A percentile compares a stretch with the other conserved stretches of the same genome.
These are phyloP conservation scores for Penicillium paradoxum DNA, from an alignment of 495 filamentous ascomycete species.

Conservation along the genomic window DNA sequence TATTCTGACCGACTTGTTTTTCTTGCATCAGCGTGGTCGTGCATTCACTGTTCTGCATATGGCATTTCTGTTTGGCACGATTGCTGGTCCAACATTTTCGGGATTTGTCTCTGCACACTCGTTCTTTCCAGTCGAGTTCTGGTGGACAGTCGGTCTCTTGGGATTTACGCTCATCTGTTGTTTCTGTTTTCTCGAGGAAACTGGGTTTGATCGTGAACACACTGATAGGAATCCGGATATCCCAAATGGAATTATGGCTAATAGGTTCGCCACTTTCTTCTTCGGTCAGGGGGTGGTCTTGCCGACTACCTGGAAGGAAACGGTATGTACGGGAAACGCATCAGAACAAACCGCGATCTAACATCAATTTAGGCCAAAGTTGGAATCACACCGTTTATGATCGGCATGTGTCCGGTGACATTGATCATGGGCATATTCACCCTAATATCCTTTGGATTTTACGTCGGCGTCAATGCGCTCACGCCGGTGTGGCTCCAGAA, in stretches of 20 bases:
- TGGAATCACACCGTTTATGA: conserved; percentile 35
- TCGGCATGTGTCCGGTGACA: conserved; percentile 40
- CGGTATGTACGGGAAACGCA: conserved; percentile 13
- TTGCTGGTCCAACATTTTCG: conserved; percentile 40
- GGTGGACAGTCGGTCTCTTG: conserved; percentile 45
- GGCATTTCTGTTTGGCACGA: conserved; percentile 36
- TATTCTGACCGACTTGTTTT: conserved; percentile 42
- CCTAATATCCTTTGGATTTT: conserved; percentile 43
- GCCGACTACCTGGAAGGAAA: conserved; percentile 26
- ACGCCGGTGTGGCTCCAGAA: conserved; percentile 40
- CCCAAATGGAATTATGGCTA: conserved; percentile 27
- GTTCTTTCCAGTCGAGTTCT: conserved; percentile 44
- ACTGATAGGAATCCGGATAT: conserved; percentile 16
- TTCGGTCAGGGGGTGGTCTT: conserved; percentile 31
- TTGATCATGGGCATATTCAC: conserved; percentile 41
- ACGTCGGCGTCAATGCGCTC: conserved; percentile 32
- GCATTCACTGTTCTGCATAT: conserved; percentile 44
- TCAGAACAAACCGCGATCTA: too few relatives aligned
- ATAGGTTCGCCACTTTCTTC: conserved; percentile 42
- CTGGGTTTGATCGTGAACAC: conserved; percentile 25
- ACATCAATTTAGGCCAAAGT: conserved; percentile 21
- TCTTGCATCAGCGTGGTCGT: conserved; percentile 41
- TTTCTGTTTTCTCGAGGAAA: conserved; percentile 46
- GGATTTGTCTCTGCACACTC: conserved; percentile 41
- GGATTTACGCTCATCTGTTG: conserved; percentile 39